Conservation (phyloP, 176 grass and related monocot species). For the Carex kokanica region DNA sequence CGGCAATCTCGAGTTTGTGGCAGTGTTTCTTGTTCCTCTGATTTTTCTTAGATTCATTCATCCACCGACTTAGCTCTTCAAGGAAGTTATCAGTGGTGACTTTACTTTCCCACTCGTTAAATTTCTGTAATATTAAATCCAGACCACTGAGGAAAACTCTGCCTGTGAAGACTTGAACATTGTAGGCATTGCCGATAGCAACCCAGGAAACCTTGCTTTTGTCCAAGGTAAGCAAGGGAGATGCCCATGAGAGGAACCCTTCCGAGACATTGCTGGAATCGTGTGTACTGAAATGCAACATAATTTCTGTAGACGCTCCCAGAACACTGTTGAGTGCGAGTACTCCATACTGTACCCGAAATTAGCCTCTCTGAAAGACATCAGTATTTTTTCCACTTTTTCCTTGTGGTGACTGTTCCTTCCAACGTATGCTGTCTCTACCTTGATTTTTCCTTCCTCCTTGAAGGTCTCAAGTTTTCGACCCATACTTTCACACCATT, state of each 20-base stretch:
- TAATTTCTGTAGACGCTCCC: background rate
- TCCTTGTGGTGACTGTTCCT: background rate
- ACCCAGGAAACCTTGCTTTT: background rate
- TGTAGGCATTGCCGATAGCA: background rate
- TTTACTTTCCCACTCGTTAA: background rate
- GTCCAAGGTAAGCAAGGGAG: background rate
- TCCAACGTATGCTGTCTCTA: background rate
- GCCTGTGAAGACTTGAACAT: background rate
- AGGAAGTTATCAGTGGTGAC: conserved; percentile 6
- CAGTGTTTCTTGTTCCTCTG: background rate
- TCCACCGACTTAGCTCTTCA: background rate
- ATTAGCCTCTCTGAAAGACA: background rate
- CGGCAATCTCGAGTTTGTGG: background rate
- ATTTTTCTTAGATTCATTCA: background rate
- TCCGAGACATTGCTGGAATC: background rate
- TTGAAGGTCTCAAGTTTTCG: background rate
- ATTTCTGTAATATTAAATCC: background rate
- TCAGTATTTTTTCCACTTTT: background rate
- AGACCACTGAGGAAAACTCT: background rate
- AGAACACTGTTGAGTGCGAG: background rate
- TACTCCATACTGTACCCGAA: background rate
- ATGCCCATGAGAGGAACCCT: background rate
- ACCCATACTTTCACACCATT: conserved; percentile 1
- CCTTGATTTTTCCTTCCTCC: background rate
- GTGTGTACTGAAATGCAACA: background rate